phyloP scores from a whole-genome alignment of 805 yeast species.

The Candida nemodendra region DNA sequence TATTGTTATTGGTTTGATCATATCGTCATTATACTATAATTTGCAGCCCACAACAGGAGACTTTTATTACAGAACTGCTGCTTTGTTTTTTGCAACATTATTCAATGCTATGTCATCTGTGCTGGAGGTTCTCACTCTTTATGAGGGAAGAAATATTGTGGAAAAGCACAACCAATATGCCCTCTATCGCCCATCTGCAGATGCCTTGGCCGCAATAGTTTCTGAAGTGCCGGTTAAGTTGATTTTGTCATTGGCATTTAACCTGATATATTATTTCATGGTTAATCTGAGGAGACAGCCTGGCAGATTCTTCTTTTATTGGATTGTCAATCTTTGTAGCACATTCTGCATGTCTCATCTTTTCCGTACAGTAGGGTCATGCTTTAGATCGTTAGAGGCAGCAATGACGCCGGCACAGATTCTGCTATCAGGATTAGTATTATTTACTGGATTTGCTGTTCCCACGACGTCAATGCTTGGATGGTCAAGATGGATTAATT shows the following conservation, averaged over 20 bases:
- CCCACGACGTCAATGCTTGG: constrained; percentile 58
- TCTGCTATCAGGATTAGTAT: constrained; percentile 45
- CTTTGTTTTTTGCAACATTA: constrained; percentile 64
- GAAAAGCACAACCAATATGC: constrained; percentile 60
- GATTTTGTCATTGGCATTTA: constrained; percentile 43
- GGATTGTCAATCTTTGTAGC: constrained; percentile 40
- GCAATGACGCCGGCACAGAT: constrained; percentile 61
- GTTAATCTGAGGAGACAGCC: constrained; percentile 50
- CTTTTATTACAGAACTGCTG: constrained; percentile 57
- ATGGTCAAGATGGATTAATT: constrained; percentile 68
- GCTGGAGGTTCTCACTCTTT: constrained; percentile 54
- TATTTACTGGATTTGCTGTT: constrained; percentile 57
- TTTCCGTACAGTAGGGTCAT: constrained; percentile 53
- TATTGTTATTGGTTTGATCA: constrained; percentile 50
- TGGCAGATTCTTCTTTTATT: constrained; percentile 55
- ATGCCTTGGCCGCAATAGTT: constrained; percentile 60
- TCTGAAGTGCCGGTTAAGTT: constrained; percentile 57
- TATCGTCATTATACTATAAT: constrained; percentile 60
- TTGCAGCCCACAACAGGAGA: constrained; percentile 41
- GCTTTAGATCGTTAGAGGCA: constrained; percentile 44
- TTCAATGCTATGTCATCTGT: constrained; percentile 62
- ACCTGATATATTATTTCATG: constrained; percentile 51
- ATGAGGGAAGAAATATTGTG: constrained; percentile 55
- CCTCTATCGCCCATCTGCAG: constrained; percentile 56
- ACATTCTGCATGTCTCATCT: constrained; percentile 55